Evolutionary conservation across 2,329 filamentous ascomycete species (phyloP).

Genomic region (Xylariaceae sp.): DNA sequence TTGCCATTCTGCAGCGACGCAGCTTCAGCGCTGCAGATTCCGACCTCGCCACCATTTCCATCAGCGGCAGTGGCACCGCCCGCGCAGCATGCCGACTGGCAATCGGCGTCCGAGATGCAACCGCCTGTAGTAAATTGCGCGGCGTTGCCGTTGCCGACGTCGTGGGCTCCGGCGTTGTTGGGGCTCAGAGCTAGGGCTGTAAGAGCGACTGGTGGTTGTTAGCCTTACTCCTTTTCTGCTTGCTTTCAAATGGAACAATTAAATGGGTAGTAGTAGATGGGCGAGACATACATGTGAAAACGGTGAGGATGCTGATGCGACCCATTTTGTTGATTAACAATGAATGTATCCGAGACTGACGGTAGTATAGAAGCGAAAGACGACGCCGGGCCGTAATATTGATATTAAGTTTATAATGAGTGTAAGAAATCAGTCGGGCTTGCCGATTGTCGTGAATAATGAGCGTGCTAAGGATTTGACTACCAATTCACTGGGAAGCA

Average conservation of each 20-base stretch:
- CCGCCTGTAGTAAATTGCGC: slow-evolving; percentile 39
- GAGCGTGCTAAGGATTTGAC: not conserved
- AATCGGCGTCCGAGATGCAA: slow-evolving; percentile 35
- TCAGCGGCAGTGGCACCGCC: slow-evolving; percentile 25
- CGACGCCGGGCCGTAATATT: slow-evolving; percentile 15
- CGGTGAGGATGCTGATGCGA: slow-evolving; percentile 29
- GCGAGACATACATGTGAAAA: slow-evolving; percentile 29
- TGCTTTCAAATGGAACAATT: not conserved
- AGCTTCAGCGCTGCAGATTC: slow-evolving; percentile 36
- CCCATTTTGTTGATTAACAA: slow-evolving; percentile 32
- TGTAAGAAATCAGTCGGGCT: slow-evolving; percentile 4
- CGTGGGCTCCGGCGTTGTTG: slow-evolving; percentile 34
- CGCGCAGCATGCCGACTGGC: slow-evolving; percentile 34
- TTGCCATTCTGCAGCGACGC: slow-evolving; percentile 37
- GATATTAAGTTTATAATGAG: not conserved
- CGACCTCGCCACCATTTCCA: slow-evolving; percentile 26
- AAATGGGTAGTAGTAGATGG: not conserved
- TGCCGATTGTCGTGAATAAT: not conserved
- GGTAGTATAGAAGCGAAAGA: slow-evolving; percentile 10
- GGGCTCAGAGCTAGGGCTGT: slow-evolving; percentile 33
- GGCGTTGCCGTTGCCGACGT: slow-evolving; percentile 34
- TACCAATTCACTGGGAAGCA: not conserved
- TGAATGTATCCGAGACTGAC: slow-evolving; percentile 2
- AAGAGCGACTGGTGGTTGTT: slow-evolving; percentile 26
- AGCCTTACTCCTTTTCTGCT: not conserved